A percentile compares a stretch with the other conserved stretches of the same genome.
Conservation (phyloP, 148 eudicot genomes). For the Tetragonia tetragonoides region DNA sequence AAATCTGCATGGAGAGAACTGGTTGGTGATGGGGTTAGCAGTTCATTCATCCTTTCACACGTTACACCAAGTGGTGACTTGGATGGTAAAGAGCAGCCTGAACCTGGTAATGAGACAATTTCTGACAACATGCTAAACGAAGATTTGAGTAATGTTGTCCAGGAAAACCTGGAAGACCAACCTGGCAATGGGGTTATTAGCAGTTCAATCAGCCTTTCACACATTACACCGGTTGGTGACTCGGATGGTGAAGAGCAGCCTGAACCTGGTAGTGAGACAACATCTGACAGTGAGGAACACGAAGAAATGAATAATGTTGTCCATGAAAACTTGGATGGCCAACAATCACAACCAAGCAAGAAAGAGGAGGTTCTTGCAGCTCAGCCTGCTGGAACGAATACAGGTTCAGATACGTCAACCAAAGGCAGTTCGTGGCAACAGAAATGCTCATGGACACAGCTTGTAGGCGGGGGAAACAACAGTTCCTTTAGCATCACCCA, state of each 20-base stretch:
- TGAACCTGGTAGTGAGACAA: slow-evolving; percentile 21
- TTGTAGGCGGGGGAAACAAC: slow-evolving; percentile 42
- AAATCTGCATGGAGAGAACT: slow-evolving; percentile 50
- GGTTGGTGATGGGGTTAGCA: slow-evolving; percentile 36
- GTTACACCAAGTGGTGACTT: slow-evolving; percentile 22
- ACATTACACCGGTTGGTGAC: slow-evolving; percentile 19
- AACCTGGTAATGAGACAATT: slow-evolving; percentile 22
- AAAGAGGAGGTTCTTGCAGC: slow-evolving; percentile 17
- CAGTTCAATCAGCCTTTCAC: no score
- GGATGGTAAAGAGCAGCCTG: slow-evolving; percentile 24
- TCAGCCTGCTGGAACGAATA: slow-evolving; percentile 12
- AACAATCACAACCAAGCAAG: slow-evolving; percentile 18
- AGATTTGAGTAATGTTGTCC: no score
- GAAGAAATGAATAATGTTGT: background rate
- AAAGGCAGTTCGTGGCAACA: slow-evolving; percentile 63
- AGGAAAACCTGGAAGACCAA: no score
- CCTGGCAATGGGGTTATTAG: no score
- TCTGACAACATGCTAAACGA: background rate
- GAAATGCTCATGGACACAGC: slow-evolving; percentile 74
- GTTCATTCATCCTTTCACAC: slow-evolving; percentile 44
- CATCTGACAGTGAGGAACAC: slow-evolving; percentile 22
- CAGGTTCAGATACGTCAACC: slow-evolving; percentile 25
- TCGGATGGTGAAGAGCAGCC: slow-evolving; percentile 20
- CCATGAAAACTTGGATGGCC: slow-evolving; percentile 19
- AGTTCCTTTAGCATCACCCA: slow-evolving; percentile 80